phyloP scores from a whole-genome alignment of 176 grass and related monocot genomes.

The Thinopyrum elongatum region DNA sequence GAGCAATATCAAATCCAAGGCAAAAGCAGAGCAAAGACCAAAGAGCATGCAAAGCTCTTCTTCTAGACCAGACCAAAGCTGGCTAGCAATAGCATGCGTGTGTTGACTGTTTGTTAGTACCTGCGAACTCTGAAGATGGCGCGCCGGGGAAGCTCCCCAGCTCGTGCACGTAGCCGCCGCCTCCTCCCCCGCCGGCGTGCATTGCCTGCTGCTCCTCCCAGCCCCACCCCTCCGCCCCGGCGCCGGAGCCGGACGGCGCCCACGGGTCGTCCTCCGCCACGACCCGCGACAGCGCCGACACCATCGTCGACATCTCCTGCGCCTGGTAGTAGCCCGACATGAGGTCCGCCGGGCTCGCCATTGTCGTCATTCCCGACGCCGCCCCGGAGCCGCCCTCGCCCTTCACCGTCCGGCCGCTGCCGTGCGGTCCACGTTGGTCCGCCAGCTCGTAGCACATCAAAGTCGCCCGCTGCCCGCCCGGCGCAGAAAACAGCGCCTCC shows the following conservation, averaged over 20 bases:
- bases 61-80: background rate
- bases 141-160: constrained; percentile 8
- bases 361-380: constrained; percentile 6
- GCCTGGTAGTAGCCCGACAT: constrained; percentile 49
- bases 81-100: background rate
- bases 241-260: background rate
- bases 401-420: constrained; percentile 25
- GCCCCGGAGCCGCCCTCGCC: background rate
- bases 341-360: constrained; percentile 14
- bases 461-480: background rate
- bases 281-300: constrained; percentile 71
- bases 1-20: background rate
- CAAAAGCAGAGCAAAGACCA: background rate
- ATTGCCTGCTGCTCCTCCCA: constrained; percentile 44
- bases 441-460: constrained; percentile 54
- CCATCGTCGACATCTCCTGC: constrained; percentile 68
- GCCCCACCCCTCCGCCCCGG: background rate
- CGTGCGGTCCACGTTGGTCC: constrained; percentile 25
- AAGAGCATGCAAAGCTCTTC: background rate
- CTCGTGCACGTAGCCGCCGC: constrained; percentile 20
- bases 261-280: constrained; percentile 36
- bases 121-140: constrained; percentile 40
- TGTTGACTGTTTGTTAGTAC: constrained; percentile 20
- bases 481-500: background rate
- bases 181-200: constrained; percentile 20